Evolutionary conservation across 192 early-diverging fungal genomes (phyloP).

Genomic region (Dissophora globulifera): DNA sequence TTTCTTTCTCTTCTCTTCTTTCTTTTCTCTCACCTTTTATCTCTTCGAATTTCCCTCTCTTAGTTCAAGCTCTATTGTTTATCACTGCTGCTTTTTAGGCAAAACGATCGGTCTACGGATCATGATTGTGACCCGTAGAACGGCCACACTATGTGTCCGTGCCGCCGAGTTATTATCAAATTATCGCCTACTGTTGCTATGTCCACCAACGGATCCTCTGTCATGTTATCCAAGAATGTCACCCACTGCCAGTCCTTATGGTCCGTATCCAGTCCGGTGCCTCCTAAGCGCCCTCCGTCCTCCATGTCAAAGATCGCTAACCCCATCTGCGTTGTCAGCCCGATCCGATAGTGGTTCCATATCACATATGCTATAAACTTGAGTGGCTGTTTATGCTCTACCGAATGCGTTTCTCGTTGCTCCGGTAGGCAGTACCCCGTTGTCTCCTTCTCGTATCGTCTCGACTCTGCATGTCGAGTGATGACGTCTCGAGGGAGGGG

Average conservation of each 20-base stretch:
- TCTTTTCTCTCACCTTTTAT: neutral
- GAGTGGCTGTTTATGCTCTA: neutral
- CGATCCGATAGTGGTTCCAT: conserved; percentile 43
- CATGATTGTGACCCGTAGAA: conserved; percentile 14
- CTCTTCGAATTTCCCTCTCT: neutral
- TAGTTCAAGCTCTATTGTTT: too few relatives aligned
- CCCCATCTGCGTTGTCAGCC: conserved; percentile 10
- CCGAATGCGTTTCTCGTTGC: neutral
- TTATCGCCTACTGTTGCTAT: conserved; percentile 26
- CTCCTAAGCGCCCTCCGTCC: neutral
- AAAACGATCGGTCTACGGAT: too few relatives aligned
- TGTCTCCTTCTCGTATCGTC: conserved; percentile 26
- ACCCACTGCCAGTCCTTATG: conserved; percentile 23
- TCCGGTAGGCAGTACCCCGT: conserved; percentile 10
- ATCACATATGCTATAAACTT: conserved; percentile 34
- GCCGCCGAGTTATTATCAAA: conserved; percentile 20
- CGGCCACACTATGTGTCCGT: conserved; percentile 31
- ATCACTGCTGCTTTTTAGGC: too few relatives aligned
- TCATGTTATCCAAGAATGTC: conserved; percentile 8
- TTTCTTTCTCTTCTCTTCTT: too few relatives aligned
- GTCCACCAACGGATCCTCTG: conserved; percentile 26
- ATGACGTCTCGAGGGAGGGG: too few relatives aligned
- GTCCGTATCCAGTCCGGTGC: neutral
- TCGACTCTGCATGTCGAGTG: conserved; percentile 6
- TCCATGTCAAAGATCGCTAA: conserved; percentile 28